phyloP scores from a whole-genome alignment of 805 yeast genomes.

The Blastobotrys americana region DNA sequence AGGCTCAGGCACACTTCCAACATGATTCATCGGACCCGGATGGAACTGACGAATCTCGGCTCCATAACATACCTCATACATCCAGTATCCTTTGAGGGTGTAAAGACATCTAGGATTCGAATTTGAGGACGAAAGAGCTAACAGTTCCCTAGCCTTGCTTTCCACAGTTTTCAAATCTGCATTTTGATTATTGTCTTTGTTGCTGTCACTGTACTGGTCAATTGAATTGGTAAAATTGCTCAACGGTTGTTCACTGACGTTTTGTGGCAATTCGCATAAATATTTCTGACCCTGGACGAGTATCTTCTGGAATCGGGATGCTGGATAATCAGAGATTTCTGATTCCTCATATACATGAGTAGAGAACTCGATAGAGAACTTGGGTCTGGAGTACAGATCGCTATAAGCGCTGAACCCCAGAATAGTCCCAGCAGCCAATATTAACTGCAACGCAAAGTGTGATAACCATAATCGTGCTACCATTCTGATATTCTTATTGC shows the following conservation, averaged over 20 bases:
- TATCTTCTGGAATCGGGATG: neutral
- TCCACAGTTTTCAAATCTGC: constrained; percentile 4
- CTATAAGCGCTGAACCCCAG: neutral
- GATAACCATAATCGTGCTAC: too few species aligned
- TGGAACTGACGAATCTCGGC: constrained; percentile 46
- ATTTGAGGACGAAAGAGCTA: constrained; percentile 10
- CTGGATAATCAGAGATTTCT: neutral
- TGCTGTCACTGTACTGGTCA: too few species aligned
- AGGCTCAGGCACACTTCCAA: constrained; percentile 17
- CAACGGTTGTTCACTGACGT: neutral
- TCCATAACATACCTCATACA: constrained; percentile 44
- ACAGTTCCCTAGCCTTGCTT: constrained; percentile 13
- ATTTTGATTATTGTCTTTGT: too few species aligned
- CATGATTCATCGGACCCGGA: constrained; percentile 13
- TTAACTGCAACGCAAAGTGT: too few species aligned
- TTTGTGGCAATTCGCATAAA: constrained; percentile 17
- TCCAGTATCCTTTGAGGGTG: constrained; percentile 43
- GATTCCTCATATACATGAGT: neutral
- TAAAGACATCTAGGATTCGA: too few species aligned
- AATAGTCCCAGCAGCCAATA: neutral
- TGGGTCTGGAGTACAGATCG: constrained; percentile 2
- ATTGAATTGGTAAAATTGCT: neutral
- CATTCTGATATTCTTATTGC: too few species aligned
- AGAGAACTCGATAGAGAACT: neutral
- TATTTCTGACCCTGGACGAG: constrained; percentile 7